Conservation (phyloP, 1,284 basidiomycete genomes). For the Ganoderma resinaceum region DNA sequence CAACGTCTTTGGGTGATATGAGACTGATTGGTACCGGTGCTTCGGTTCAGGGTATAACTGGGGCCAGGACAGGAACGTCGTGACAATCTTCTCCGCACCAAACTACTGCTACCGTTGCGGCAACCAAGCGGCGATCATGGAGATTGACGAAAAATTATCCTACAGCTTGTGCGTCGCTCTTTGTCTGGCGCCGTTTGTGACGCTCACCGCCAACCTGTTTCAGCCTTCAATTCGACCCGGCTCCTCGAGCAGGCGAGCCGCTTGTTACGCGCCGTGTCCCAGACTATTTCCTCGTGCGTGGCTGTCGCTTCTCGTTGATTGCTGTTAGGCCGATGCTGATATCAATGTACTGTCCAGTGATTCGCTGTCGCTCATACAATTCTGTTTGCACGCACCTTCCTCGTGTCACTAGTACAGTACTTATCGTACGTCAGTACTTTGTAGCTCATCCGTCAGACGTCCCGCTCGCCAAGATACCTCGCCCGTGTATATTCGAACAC, state of each 20-base stretch:
- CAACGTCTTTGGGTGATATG: conserved; percentile 17
- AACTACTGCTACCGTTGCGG: conserved; percentile 99
- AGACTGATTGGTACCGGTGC: conserved; percentile 8
- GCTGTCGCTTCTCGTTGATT: background rate
- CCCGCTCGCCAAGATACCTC: conserved; percentile 29
- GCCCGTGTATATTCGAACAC: conserved; percentile 26
- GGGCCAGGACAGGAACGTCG: conserved; percentile 99
- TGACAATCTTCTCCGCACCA: conserved; percentile 99
- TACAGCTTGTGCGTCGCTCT: conserved; percentile 81
- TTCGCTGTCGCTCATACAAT: conserved; percentile 22
- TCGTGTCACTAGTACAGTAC: conserved; percentile 28
- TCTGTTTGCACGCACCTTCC: conserved; percentile 12
- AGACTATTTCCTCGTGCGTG: conserved; percentile 90
- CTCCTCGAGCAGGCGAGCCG: conserved; percentile 97
- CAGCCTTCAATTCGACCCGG: conserved; percentile 99
- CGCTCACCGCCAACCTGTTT: conserved; percentile 5
- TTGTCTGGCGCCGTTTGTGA: conserved; percentile 10
- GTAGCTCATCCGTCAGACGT: conserved; percentile 27
- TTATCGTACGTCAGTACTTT: conserved; percentile 30
- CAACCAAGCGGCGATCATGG: conserved; percentile 99
- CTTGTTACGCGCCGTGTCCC: conserved; percentile 98
- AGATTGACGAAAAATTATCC: conserved; percentile 98
- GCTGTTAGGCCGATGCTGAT: conserved; percentile 9
- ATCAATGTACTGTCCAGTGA: conserved; percentile 30
- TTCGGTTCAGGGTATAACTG: conserved; percentile 81